Conservation (phyloP, 2,329 filamentous ascomycete species). For the Colletotrichum viniferum region DNA sequence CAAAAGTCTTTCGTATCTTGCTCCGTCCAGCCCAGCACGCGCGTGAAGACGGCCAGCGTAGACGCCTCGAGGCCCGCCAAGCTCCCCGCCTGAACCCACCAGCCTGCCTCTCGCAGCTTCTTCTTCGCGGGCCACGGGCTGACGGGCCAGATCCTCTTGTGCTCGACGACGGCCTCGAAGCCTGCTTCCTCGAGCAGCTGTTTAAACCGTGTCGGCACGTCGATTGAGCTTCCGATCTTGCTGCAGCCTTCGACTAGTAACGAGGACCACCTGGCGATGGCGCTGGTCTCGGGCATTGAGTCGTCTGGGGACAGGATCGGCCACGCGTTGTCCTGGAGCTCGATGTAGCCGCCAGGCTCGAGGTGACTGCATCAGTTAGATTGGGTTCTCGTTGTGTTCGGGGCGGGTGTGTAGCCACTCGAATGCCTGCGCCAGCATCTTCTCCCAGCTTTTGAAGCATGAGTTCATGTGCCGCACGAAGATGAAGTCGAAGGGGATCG, state of each 20-base stretch:
- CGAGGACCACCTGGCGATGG: slow-evolving; percentile 32
- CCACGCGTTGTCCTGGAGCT: slow-evolving; percentile 34
- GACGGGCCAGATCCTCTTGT: slow-evolving; percentile 52
- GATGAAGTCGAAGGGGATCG: slow-evolving; percentile 37
- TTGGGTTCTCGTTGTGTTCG: background rate
- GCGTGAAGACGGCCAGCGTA: slow-evolving; percentile 36
- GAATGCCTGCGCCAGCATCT: slow-evolving; percentile 26
- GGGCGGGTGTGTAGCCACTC: slow-evolving; percentile 1
- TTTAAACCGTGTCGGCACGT: slow-evolving; percentile 20
- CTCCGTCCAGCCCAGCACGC: slow-evolving; percentile 31
- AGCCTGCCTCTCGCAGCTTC: slow-evolving; percentile 37
- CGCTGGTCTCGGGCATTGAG: slow-evolving; percentile 30
- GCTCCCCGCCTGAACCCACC: slow-evolving; percentile 22
- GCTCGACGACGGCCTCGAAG: slow-evolving; percentile 55
- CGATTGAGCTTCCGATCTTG: slow-evolving; percentile 8
- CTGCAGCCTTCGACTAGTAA: slow-evolving; percentile 35
- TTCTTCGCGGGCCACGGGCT: slow-evolving; percentile 42
- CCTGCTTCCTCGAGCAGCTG: slow-evolving; percentile 54
- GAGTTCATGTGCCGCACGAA: slow-evolving; percentile 35
- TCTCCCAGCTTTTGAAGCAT: slow-evolving; percentile 29
- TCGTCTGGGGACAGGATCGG: slow-evolving; percentile 34
- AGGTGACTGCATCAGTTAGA: slow-evolving; percentile 21
- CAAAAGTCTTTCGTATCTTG: slow-evolving; percentile 32
- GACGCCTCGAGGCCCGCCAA: slow-evolving; percentile 30
- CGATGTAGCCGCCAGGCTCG: slow-evolving; percentile 37